Conservation (phyloP, 208 protist genomes). For the Leishmania martiniquensis region DNA sequence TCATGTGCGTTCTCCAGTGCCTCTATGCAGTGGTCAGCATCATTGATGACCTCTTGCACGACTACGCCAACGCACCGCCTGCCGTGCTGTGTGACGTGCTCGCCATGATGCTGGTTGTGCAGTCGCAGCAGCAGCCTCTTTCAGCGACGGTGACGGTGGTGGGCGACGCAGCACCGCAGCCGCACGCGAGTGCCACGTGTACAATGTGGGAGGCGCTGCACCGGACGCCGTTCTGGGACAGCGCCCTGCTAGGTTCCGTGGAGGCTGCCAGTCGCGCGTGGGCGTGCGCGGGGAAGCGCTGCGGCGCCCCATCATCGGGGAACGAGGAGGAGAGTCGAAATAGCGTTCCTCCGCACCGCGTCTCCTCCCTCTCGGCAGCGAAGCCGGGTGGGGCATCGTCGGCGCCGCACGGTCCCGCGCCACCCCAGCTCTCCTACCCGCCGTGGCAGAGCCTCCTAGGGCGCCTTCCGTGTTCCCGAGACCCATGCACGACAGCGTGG, state of each 20-base stretch:
- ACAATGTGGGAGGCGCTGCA: slow-evolving; percentile 22
- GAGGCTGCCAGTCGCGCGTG: slow-evolving; percentile 19
- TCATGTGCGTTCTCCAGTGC: slow-evolving; percentile 29
- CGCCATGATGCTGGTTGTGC: slow-evolving; percentile 16
- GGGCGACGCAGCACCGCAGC: neutral
- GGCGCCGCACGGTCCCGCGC: neutral
- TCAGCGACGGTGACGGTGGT: neutral
- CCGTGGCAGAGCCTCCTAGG: slow-evolving; percentile 21
- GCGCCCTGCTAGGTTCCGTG: slow-evolving; percentile 6
- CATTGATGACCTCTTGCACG: slow-evolving; percentile 56
- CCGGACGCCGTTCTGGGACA: slow-evolving; percentile 21
- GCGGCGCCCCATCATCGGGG: neutral
- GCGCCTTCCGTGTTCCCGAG: slow-evolving; percentile 20
- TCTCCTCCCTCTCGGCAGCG: neutral
- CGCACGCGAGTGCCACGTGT: neutral
- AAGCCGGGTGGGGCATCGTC: neutral
- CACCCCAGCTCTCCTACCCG: neutral
- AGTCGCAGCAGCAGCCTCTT: neutral
- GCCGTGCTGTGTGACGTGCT: slow-evolving; percentile 40
- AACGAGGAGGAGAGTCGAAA: neutral
- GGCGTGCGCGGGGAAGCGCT: neutral
- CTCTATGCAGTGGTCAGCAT: slow-evolving; percentile 34
- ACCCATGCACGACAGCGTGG: slow-evolving; percentile 14
- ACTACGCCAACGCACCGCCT: slow-evolving; percentile 43
- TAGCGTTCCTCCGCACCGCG: neutral